These are phyloP conservation scores for Coprinopsis strossmayeri DNA, from an alignment of 768 basidiomycete species.

Conservation along the genomic window DNA sequence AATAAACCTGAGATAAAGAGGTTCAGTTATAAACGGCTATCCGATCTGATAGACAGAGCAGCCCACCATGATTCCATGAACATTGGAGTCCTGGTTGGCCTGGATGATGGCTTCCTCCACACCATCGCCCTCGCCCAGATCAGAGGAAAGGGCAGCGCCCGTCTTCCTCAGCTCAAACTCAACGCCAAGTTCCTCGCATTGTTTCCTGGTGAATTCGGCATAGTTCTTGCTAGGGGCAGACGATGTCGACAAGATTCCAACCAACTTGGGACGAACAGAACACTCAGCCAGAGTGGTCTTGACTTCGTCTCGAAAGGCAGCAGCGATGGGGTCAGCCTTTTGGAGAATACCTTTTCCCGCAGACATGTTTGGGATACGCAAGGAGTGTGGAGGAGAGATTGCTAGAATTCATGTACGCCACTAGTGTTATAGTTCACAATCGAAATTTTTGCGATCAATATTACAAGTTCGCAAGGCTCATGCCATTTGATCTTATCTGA, in stretches of 20 bases:
- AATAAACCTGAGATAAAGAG: slow-evolving; percentile 67
- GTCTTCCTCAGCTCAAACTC: slow-evolving; percentile 74
- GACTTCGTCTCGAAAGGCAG: slow-evolving; percentile 66
- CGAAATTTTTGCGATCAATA: slow-evolving; percentile 6
- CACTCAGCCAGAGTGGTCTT: slow-evolving; percentile 32
- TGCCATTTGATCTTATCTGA: slow-evolving; percentile 8
- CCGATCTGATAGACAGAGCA: too few species aligned
- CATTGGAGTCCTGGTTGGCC: slow-evolving; percentile 79
- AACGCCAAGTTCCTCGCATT: slow-evolving; percentile 85
- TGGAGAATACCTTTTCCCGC: slow-evolving; percentile 67
- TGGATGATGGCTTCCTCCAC: slow-evolving; percentile 96
- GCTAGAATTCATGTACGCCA: too few species aligned
- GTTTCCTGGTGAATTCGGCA: slow-evolving; percentile 86
- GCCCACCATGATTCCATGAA: slow-evolving; percentile 93
- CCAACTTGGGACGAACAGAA: slow-evolving; percentile 58
- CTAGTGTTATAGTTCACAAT: too few species aligned
- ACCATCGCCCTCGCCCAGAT: slow-evolving; percentile 72
- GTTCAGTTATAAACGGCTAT: too few species aligned
- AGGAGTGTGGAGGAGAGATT: too few species aligned
- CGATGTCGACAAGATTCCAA: slow-evolving; percentile 87
- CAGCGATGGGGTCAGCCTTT: slow-evolving; percentile 73
- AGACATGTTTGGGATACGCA: too few species aligned
- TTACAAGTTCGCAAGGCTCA: neutral
- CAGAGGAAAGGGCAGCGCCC: slow-evolving; percentile 52
- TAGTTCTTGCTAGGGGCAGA: slow-evolving; percentile 76